These are phyloP conservation scores for Eutypella sp. DNA, from an alignment of 2,329 filamentous ascomycete species.

Conservation along the genomic window DNA sequence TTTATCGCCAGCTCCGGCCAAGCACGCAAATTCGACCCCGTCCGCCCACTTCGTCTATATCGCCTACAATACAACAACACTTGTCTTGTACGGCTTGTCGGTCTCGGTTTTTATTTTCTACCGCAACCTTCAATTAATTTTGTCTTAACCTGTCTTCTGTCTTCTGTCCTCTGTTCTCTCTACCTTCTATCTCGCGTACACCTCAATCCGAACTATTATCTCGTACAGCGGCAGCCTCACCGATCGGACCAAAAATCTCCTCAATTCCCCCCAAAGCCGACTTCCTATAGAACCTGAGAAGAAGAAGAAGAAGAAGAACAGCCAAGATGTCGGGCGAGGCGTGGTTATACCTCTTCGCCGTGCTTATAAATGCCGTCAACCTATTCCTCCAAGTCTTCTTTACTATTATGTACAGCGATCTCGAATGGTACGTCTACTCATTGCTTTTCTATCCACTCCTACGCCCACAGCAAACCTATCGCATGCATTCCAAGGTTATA, in stretches of 20 bases:
- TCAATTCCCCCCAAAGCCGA: too few relatives aligned
- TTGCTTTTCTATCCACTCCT: background rate
- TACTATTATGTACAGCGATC: slow-evolving; percentile 99
- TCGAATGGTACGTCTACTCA: slow-evolving; percentile 77
- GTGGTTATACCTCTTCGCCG: slow-evolving; percentile 95
- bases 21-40: too few relatives aligned
- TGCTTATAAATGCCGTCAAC: slow-evolving; percentile 99
- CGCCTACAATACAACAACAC: too few relatives aligned
- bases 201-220: background rate
- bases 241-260: background rate
- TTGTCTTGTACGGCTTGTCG: too few relatives aligned
- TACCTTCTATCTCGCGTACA: background rate
- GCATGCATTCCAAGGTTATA: too few relatives aligned
- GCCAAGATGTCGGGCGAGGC: slow-evolving; percentile 87
- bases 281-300: too few relatives aligned
- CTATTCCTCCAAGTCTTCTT: slow-evolving; percentile 99
- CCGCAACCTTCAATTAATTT: too few relatives aligned
- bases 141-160: too few relatives aligned
- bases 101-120: too few relatives aligned
- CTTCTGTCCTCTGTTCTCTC: background rate
- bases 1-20: too few relatives aligned
- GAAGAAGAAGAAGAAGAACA: slow-evolving; percentile 12
- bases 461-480: too few relatives aligned
- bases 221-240: background rate
- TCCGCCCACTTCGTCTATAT: too few relatives aligned